Evolutionary conservation across 2,329 filamentous ascomycete genomes (phyloP).

Genomic region (Fusarium anthophilum): DNA sequence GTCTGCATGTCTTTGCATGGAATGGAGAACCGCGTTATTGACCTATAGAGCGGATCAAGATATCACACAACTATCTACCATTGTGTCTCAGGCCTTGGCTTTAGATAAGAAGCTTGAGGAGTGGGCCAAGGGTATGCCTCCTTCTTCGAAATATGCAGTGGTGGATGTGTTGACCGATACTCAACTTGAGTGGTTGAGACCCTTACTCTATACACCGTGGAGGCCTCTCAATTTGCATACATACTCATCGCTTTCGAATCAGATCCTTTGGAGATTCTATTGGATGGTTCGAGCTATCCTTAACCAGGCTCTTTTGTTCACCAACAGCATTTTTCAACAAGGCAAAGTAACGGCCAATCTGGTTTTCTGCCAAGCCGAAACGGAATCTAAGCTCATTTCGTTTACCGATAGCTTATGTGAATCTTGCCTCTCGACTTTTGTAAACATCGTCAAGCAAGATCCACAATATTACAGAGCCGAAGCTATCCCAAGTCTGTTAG

Average conservation of each 20-base stretch:
- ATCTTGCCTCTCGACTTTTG: not conserved
- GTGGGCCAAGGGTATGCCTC: not conserved
- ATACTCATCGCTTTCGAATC: not conserved
- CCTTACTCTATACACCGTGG: not conserved
- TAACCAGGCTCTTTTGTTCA: not conserved
- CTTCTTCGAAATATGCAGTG: not conserved
- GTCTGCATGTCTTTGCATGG: not conserved
- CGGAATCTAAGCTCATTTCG: not conserved
- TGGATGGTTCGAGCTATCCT: not conserved
- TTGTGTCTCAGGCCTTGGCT: not conserved
- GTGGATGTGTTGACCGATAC: not conserved
- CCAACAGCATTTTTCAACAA: not conserved
- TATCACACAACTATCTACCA: not conserved
- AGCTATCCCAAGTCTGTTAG: not conserved
- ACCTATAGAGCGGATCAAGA: not conserved
- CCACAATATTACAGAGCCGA: not conserved
- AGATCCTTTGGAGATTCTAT: not conserved
- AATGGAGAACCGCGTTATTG: not conserved
- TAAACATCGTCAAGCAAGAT: not conserved
- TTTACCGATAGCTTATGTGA: not conserved
- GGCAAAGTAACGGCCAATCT: fast-evolving
- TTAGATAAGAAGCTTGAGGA: not conserved
- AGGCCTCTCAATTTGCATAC: not conserved
- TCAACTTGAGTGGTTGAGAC: not conserved
- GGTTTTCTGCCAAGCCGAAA: not conserved